phyloP scores from a whole-genome alignment of 106 monocot species.

The Dendrobium chrysotoxum region DNA sequence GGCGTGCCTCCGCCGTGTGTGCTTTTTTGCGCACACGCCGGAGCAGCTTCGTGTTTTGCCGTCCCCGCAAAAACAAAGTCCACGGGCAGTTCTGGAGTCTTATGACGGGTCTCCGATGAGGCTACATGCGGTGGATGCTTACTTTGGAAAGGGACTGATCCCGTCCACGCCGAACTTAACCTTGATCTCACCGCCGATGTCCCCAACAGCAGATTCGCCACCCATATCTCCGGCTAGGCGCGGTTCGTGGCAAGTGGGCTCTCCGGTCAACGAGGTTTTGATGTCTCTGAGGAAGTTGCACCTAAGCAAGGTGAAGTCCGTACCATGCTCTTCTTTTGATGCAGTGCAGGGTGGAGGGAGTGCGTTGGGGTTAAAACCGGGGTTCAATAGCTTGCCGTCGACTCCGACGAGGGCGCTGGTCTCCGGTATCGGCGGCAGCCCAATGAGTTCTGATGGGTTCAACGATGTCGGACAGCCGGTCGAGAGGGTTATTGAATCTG shows the following conservation, averaged over 20 bases:
- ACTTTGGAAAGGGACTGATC: neutral
- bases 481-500: slow-evolving; percentile 20
- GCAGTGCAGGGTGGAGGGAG: neutral
- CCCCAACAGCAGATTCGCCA: slow-evolving; percentile 50
- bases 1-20: slow-evolving; percentile 39
- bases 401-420: slow-evolving; percentile 7
- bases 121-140: slow-evolving; percentile 1
- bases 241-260: slow-evolving; percentile 14
- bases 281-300: slow-evolving; percentile 21
- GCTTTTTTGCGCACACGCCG: slow-evolving; percentile 78
- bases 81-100: slow-evolving; percentile 1
- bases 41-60: slow-evolving; percentile 52
- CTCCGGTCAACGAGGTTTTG: slow-evolving; percentile 13
- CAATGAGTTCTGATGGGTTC: neutral
- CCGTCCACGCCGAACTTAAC: slow-evolving; percentile 9
- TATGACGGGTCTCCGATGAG: slow-evolving; percentile 17
- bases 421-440: neutral
- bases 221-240: slow-evolving; percentile 16
- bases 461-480: slow-evolving; percentile 4
- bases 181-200: neutral
- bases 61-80: slow-evolving; percentile 9
- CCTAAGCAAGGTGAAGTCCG: slow-evolving; percentile 8
- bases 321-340: neutral
- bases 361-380: neutral
- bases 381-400: slow-evolving; percentile 20